phyloP scores from a whole-genome alignment of 192 early-diverging fungal species.

The Rhizoclosmatium sp. region DNA sequence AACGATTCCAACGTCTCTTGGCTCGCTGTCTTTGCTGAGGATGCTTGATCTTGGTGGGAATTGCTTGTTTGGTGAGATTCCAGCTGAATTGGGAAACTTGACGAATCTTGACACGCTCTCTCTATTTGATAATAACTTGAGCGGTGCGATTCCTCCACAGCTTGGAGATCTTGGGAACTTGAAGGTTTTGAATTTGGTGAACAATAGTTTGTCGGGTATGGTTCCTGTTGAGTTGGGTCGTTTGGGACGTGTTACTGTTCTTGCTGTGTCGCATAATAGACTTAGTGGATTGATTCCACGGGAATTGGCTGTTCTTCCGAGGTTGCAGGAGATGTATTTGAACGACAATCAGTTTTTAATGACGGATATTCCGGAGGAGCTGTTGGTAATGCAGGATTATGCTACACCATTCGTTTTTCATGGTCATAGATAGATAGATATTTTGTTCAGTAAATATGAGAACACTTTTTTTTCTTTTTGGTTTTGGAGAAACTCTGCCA shows the following conservation, averaged over 20 bases:
- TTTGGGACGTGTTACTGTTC: neutral
- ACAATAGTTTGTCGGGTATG: neutral
- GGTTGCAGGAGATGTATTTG: neutral
- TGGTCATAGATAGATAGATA: too few relatives aligned
- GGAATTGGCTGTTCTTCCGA: neutral
- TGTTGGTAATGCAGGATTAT: neutral
- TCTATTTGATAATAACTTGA: neutral
- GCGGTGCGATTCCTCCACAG: neutral
- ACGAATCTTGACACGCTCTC: neutral
- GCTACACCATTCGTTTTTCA: neutral
- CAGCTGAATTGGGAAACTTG: neutral
- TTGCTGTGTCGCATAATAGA: neutral
- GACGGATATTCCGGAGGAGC: neutral
- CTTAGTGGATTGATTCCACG: neutral
- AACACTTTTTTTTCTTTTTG: slow-evolving; percentile 1
- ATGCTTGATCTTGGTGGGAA: neutral
- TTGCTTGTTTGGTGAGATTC: neutral
- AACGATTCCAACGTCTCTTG: neutral
- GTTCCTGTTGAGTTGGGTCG: neutral
- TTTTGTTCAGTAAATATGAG: neutral
- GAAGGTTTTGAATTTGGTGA: neutral
- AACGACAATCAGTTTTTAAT: neutral
- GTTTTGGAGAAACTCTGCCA: neutral
- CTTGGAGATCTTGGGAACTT: neutral
- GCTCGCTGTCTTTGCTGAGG: neutral